Evolutionary conservation across 345 rosid species (phyloP), one percentile per base, ranked within the genome.

Genomic region (Kernera saxatilis): DNA sequence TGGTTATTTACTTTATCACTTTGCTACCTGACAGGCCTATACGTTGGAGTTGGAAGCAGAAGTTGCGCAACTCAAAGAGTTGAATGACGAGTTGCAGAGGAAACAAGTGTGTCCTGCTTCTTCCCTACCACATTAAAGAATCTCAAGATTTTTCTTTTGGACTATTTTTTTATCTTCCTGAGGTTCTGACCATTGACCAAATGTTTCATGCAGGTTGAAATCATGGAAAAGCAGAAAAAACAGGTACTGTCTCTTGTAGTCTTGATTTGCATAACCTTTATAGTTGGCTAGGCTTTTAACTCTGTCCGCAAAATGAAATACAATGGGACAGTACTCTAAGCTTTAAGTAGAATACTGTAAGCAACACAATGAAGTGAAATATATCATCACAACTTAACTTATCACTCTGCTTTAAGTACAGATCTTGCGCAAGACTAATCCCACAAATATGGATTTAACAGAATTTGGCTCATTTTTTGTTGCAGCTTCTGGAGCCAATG

Each of bases 1-100:
- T 30, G 11, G 35, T 63, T 22, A 64, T 49, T 55, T 55, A 64
- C 33, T 46, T 30, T 41, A 61, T 60, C 52, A 3, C 46, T 43
- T 74, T 29, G 33, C 51, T 72, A 58, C 53, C 54, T 78, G 54
- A 64, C 81, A 95, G 99, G 99, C 99, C 13, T 95, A 95, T 64
- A 92, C 97, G 1, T 54, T 85, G 86, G 98, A 95, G 76, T 81
- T 95, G 72, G 99, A 95, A 83, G 90, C 88, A 71, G 97, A 92
- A 79, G 79, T 95, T 67, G 92, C 92, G 37, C 87, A 86, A 75
- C 85, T 92, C 14, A 92, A 92, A 75, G 87, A 86, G 76, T 35
- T 81, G 78, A 95, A 95, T 74, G 74, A 86, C 72, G 92, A 92
- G 67, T 72, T 95, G 78, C 81, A 59, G 74, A 90, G 40, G 69